Evolutionary conservation across 2,329 filamentous ascomycete species (phyloP).

Genomic region (Neonectria neomacrospora): DNA sequence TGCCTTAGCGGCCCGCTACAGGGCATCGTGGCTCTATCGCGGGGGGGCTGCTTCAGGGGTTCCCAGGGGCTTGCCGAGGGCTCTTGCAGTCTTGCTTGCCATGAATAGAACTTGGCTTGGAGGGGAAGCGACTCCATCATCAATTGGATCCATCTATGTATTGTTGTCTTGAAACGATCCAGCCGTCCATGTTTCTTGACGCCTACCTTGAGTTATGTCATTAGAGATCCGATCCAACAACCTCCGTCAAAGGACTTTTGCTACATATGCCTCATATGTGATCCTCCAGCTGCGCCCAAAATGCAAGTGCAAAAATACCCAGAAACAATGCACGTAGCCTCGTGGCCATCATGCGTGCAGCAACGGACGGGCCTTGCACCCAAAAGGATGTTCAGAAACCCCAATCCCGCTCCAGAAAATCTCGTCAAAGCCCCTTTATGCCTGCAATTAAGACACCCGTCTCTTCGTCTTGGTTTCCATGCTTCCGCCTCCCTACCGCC

Average conservation of each 20-base stretch:
- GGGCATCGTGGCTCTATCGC: conserved; percentile 17
- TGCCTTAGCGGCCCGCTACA: conserved; percentile 16
- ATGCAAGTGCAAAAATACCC: conserved; percentile 8
- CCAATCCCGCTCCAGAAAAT: not conserved
- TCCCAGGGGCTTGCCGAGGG: not conserved
- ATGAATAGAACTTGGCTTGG: not conserved
- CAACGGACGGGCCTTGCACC: not conserved
- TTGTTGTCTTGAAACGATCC: not conserved
- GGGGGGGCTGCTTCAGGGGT: conserved; percentile 7
- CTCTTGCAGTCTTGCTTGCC: no score
- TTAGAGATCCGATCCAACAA: not conserved
- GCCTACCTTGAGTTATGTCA: not conserved
- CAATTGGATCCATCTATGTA: not conserved
- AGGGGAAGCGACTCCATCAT: not conserved
- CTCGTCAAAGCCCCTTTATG: not conserved
- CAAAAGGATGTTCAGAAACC: not conserved
- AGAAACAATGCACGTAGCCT: not conserved
- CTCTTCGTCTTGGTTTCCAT: not conserved
- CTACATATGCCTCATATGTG: conserved; percentile 1
- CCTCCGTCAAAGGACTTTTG: not conserved
- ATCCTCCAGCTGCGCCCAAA: not conserved
- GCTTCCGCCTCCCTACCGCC: conserved; percentile 18
- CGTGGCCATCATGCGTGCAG: not conserved
- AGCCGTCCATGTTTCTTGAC: not conserved
- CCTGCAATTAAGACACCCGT: not conserved